Percentiles rank a stretch among this genome's conserved stretches.
phyloP scores from a whole-genome alignment of 192 early-diverging fungal species.

The Linnemannia exigua region DNA sequence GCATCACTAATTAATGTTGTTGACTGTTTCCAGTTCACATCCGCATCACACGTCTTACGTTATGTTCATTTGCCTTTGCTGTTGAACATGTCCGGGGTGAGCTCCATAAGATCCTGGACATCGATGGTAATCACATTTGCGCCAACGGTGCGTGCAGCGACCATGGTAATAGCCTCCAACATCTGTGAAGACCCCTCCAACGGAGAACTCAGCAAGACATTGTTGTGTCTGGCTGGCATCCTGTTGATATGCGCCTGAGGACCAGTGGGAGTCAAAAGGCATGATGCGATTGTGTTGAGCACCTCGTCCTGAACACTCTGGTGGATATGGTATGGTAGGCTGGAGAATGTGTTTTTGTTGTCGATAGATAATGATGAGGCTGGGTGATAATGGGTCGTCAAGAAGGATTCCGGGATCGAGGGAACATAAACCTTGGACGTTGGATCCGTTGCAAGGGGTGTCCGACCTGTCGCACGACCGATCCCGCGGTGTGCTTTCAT shows the following conservation, averaged over 20 bases:
- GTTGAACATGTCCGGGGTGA: constrained; percentile 62
- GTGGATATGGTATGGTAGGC: constrained; percentile 40
- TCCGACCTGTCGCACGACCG: not conserved
- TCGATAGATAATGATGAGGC: not conserved
- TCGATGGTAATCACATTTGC: constrained; percentile 77
- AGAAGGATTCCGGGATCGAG: constrained; percentile 27
- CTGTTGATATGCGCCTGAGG: constrained; percentile 28
- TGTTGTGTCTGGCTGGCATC: constrained; percentile 55
- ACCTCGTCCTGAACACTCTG: constrained; percentile 25
- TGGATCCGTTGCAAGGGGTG: not conserved
- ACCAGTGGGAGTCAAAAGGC: constrained; percentile 20
- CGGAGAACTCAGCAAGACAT: constrained; percentile 57
- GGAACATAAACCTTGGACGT: constrained; percentile 36
- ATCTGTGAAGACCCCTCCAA: constrained; percentile 59
- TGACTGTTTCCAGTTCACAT: not conserved
- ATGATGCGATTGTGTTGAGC: constrained; percentile 39
- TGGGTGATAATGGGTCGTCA: constrained; percentile 16
- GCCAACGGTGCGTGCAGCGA: constrained; percentile 59
- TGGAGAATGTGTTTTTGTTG: constrained; percentile 11
- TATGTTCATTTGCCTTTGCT: constrained; percentile 29
- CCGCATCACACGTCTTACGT: not conserved
- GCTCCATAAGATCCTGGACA: constrained; percentile 67
- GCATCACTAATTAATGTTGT: not conserved
- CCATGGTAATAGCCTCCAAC: constrained; percentile 57
- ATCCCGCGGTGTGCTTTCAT: constrained; percentile 10